phyloP scores from a whole-genome alignment of 768 basidiomycete species.

The Termitomyces sp. region DNA sequence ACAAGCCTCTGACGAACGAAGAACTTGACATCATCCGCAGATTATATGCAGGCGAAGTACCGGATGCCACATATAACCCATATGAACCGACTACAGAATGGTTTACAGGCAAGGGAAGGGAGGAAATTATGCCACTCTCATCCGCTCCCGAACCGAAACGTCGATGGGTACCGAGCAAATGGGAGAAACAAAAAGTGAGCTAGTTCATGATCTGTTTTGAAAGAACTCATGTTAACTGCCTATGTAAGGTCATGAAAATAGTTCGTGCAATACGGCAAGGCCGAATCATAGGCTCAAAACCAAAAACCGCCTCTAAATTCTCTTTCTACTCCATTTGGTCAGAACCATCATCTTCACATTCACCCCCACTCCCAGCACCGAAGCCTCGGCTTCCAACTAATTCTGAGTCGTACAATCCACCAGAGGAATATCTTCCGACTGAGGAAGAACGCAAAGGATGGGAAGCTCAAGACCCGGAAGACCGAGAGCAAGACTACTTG shows the following conservation, averaged over 20 bases:
- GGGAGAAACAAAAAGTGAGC: slow-evolving; percentile 97
- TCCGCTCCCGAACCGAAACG: slow-evolving; percentile 93
- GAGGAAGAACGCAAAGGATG: slow-evolving; percentile 77
- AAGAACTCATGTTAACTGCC: not conserved
- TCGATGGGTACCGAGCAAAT: slow-evolving; percentile 95
- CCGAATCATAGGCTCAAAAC: slow-evolving; percentile 86
- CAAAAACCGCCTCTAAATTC: slow-evolving; percentile 62
- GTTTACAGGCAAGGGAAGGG: slow-evolving; percentile 95
- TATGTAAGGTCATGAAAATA: slow-evolving; percentile 91
- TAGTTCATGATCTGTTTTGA: not conserved
- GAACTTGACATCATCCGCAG: slow-evolving; percentile 94
- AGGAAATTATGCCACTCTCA: slow-evolving; percentile 90
- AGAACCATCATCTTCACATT: slow-evolving; percentile 62
- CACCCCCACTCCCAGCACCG: slow-evolving; percentile 90
- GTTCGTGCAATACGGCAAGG: slow-evolving; percentile 97
- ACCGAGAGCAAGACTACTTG: slow-evolving; percentile 84
- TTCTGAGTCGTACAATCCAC: slow-evolving; percentile 98
- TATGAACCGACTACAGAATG: slow-evolving; percentile 93
- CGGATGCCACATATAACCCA: slow-evolving; percentile 85
- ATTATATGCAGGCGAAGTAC: slow-evolving; percentile 86
- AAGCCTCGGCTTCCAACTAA: slow-evolving; percentile 86
- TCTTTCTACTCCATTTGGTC: slow-evolving; percentile 90
- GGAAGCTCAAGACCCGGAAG: slow-evolving; percentile 80
- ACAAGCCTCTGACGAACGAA: slow-evolving; percentile 81
- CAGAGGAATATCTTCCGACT: slow-evolving; percentile 90